Evolutionary conservation across 2,329 filamentous ascomycete genomes (phyloP), one percentile per base, ranked within the genome.

Genomic region (Fusarium fracticaudum): DNA sequence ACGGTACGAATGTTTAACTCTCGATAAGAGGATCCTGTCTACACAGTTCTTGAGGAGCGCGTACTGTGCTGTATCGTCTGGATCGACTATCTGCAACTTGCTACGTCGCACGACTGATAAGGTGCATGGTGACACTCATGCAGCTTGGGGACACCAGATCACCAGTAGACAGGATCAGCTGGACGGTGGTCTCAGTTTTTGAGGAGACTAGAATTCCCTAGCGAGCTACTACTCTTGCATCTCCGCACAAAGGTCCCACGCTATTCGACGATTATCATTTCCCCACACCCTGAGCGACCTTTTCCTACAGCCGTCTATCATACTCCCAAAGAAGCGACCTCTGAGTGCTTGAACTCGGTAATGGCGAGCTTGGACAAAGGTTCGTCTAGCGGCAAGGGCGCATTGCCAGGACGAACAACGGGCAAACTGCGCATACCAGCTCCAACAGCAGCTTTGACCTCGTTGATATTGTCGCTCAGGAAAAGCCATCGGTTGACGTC

Each of bases 391-490:
- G 87, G 84, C 71, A 95, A 83, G 37, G 86, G 86, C 43, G 89
- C 88, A 82, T 96, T 96, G 18, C 93, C 94, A 22, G 92, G 91
- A 64, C 94, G 87, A 64, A 87, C 83, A 64, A 93, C 89, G 8
- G 92, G 86, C 60, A 89, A 83, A 77, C 89, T 88, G 77, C 87
- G 85, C 88, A 93, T 90, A n/a, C 91, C 91, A 17, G 90, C 89
- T 64, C 82, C 83, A 70, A 86, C 85, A 47, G 91, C 91, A 54
- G 91, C 91, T 59, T 87, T 85, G 41, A 93, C 90, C 82, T 93
- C 91, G 79, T 88, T 89, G 51, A 93, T 87, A 79, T 95, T 95
- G 83, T 96, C 94, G 78, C 93, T 96, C 69, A 96, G 84, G 81
- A 96, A 96, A n/a, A 94, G 85, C 85, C 93, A 93, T 64, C 88